phyloP scores from a whole-genome alignment of 495 filamentous ascomycete genomes.

The Pyrenula massariospora region DNA sequence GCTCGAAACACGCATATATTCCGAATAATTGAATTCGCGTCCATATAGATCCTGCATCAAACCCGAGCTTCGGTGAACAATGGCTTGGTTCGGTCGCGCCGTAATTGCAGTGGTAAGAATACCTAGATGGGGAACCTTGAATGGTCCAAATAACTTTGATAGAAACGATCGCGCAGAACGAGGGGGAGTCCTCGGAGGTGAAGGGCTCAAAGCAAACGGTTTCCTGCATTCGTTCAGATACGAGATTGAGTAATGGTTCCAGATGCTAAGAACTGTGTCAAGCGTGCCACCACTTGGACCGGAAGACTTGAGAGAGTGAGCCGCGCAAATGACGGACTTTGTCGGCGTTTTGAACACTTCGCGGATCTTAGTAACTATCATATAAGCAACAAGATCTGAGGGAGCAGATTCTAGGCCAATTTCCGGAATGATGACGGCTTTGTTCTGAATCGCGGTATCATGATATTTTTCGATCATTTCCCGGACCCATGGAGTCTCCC shows the following conservation, averaged over 20 bases:
- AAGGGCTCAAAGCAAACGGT: conserved; percentile 58
- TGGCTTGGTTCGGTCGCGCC: conserved; percentile 46
- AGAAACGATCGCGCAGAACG: conserved; percentile 13
- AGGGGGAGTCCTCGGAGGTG: conserved; percentile 29
- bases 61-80: conserved; percentile 69
- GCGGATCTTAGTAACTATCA: conserved; percentile 52
- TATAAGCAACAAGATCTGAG: conserved; percentile 66
- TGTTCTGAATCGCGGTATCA: conserved; percentile 55
- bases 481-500: conserved; percentile 71
- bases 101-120: conserved; percentile 51
- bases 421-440: conserved; percentile 79
- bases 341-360: conserved; percentile 43
- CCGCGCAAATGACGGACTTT: conserved; percentile 43
- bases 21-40: conserved; percentile 55
- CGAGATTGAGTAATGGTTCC: conserved; percentile 47
- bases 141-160: conserved; percentile 46
- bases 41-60: conserved; percentile 61
- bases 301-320: conserved; percentile 52
- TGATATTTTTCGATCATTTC: conserved; percentile 76
- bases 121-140: conserved; percentile 52
- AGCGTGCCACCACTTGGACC: conserved; percentile 67
- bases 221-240: conserved; percentile 41
- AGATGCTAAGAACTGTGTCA: conserved; percentile 47
- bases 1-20: conserved; percentile 54
- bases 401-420: conserved; percentile 79